Evolutionary conservation across 345 rosid species (phyloP), one percentile per base, ranked within the genome.

Genomic region (Conringia planisiliqua): DNA sequence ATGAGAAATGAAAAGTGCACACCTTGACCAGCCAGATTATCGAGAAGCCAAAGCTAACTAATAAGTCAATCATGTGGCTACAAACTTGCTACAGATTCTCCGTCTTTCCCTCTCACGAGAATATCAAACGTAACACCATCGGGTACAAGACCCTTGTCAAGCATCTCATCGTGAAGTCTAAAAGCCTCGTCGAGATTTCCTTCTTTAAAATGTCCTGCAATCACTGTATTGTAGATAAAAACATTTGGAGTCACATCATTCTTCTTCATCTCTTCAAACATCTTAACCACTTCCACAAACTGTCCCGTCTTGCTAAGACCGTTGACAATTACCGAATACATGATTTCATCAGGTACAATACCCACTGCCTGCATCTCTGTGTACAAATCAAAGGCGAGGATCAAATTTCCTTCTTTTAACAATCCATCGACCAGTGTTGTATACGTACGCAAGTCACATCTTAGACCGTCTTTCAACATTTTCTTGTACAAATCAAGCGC

Each of bases 131-230:
- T 89, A 52, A 78, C 70, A 48, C 78, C 83, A 75, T 91, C 89
- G 0, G 91, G 96, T 76, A 66, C 67, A 80, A 88, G 88, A 62
- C 95, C 96, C 71, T 77, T 84, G 33, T 94, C 95, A 66, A 91
- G 88, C 98, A 91, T 94, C 83, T 89, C 97, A 30, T 82, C 75
- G 40, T 89, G 97, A 77, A 88, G 80, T 74, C 87, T 82, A 81
- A 83, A 85, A 42, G 97, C 93, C 80, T 88, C 91, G 27, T 82
- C 77, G 33, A 90, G 75, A 62, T 89, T 87, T 9, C 97, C 94
- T 68, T 82, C 86, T 86, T 68, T 87, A 56, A 82, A 89, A 62
- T 84, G 66, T 76, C 94, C 88, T 33, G 86, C 90, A 58, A 93
- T 89, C 79, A 93, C 74, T 0, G 82, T 51, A 16, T 78, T 93